Conservation (phyloP, 208 protist species). For the Leishmania turanica region DNA sequence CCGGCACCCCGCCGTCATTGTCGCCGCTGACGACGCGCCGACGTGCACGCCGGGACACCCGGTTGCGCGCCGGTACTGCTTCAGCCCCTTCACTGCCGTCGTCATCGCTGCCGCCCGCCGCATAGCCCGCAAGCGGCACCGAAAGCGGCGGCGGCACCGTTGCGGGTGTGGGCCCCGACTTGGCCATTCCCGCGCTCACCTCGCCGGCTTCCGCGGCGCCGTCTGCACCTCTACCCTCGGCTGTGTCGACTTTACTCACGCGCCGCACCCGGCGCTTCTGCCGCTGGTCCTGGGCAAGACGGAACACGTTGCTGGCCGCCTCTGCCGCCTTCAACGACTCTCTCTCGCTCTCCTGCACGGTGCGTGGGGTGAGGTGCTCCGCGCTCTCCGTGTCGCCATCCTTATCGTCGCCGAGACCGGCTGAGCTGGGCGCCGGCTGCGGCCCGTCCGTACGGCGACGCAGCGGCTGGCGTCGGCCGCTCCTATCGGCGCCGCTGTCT, state of each 20-base stretch:
- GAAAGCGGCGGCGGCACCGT: background rate
- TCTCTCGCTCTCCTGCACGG: slow-evolving; percentile 15
- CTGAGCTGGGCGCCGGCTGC: background rate
- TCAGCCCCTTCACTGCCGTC: slow-evolving; percentile 1
- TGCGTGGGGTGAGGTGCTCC: slow-evolving; percentile 16
- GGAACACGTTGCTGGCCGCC: slow-evolving; percentile 24
- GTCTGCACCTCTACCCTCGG: background rate
- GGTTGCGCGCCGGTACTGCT: background rate
- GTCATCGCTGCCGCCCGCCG: background rate
- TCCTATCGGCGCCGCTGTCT: background rate
- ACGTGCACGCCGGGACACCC: slow-evolving; percentile 15
- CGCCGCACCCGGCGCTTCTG: slow-evolving; percentile 22
- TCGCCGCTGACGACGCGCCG: slow-evolving; percentile 8
- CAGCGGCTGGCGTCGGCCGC: slow-evolving; percentile 5
- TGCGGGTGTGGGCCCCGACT: background rate
- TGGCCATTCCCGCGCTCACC: background rate
- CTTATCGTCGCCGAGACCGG: background rate
- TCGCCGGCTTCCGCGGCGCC: background rate
- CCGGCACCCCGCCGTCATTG: slow-evolving; percentile 3
- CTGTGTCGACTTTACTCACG: slow-evolving; percentile 5
- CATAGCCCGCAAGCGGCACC: background rate
- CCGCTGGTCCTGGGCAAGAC: slow-evolving; percentile 34
- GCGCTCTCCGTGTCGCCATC: slow-evolving; percentile 5
- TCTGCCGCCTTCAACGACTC: slow-evolving; percentile 17
- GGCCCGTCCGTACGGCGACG: background rate